Conservation (phyloP, 2,329 filamentous ascomycete genomes). For the Nemania serpens region DNA sequence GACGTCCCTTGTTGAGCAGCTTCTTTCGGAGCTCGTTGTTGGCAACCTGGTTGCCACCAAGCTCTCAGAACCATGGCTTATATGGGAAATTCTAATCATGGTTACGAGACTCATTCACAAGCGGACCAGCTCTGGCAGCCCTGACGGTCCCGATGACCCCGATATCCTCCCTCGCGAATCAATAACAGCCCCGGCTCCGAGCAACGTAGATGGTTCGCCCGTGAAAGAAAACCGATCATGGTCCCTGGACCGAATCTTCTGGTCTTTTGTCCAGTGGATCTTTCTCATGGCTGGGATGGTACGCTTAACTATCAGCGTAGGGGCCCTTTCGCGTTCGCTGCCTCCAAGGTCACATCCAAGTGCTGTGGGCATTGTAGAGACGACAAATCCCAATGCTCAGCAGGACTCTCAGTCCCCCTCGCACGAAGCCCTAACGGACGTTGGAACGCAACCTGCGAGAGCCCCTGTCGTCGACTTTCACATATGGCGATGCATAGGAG, state of each 20-base stretch:
- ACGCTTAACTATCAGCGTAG: conserved; percentile 66
- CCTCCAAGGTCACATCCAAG: conserved; percentile 53
- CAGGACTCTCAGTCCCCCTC: conserved; percentile 30
- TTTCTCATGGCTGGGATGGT: conserved; percentile 64
- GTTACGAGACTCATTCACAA: conserved; percentile 52
- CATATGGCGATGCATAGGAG: conserved; percentile 74
- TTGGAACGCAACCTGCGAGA: conserved; percentile 42
- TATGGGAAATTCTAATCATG: conserved; percentile 85
- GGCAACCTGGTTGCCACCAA: conserved; percentile 81
- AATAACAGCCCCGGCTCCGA: conserved; percentile 10
- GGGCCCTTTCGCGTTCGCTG: conserved; percentile 70
- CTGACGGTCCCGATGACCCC: conserved; percentile 17
- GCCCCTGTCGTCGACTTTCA: conserved; percentile 77
- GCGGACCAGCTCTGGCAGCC: conserved; percentile 25
- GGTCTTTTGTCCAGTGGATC: conserved; percentile 59
- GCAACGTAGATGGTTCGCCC: conserved; percentile 4
- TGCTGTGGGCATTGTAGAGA: conserved; percentile 32
- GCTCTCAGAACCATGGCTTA: conserved; percentile 82
- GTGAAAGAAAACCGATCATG: conserved; percentile 36
- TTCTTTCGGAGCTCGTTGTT: conserved; percentile 87
- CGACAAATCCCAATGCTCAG: conserved; percentile 34
- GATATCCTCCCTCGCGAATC: conserved; percentile 12
- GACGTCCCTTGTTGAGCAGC: conserved; percentile 80
- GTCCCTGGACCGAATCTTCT: conserved; percentile 56
- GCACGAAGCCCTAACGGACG: conserved; percentile 22